These are phyloP conservation scores for Linderniella brevidens DNA, from an alignment of 257 asterid genomes.

Conservation along the genomic window DNA sequence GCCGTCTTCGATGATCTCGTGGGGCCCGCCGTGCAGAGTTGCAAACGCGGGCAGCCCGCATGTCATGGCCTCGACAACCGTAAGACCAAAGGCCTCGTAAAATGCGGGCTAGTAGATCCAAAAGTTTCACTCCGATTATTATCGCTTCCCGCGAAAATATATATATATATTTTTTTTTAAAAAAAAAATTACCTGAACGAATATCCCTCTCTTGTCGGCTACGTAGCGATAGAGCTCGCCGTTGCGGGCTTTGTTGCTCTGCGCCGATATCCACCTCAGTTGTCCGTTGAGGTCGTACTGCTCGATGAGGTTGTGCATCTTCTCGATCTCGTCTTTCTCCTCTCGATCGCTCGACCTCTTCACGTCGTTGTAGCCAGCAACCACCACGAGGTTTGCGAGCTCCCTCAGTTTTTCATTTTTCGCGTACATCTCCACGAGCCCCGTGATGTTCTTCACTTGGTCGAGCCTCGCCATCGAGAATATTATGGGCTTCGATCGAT, in stretches of 20 bases:
- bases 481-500: constrained; percentile 67
- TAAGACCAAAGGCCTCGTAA: constrained; percentile 95
- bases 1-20: constrained; percentile 86
- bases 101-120: constrained; percentile 51
- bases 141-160: too few species aligned
- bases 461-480: constrained; percentile 99
- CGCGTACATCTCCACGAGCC: constrained; percentile 77
- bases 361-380: constrained; percentile 72
- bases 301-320: constrained; percentile 74
- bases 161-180: too few species aligned
- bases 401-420: constrained; percentile 55
- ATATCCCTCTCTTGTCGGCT: constrained; percentile 84
- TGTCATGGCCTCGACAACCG: constrained; percentile 94
- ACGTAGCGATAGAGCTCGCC: constrained; percentile 95
- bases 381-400: constrained; percentile 73
- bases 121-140: neutral
- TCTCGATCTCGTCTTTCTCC: constrained; percentile 82
- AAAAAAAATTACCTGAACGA: constrained; percentile 54
- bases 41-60: constrained; percentile 94
- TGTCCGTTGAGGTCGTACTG: constrained; percentile 56
- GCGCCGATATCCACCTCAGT: constrained; percentile 70
- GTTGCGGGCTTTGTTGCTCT: constrained; percentile 68
- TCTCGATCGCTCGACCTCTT: constrained; percentile 77
- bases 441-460: constrained; percentile 77
- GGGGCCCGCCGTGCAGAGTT: constrained; percentile 87